A percentile compares a stretch with the other conserved stretches of the same genome.
These are phyloP conservation scores for Tripterygium wilfordii DNA, from an alignment of 177 flowering plant species.

Conservation along the genomic window DNA sequence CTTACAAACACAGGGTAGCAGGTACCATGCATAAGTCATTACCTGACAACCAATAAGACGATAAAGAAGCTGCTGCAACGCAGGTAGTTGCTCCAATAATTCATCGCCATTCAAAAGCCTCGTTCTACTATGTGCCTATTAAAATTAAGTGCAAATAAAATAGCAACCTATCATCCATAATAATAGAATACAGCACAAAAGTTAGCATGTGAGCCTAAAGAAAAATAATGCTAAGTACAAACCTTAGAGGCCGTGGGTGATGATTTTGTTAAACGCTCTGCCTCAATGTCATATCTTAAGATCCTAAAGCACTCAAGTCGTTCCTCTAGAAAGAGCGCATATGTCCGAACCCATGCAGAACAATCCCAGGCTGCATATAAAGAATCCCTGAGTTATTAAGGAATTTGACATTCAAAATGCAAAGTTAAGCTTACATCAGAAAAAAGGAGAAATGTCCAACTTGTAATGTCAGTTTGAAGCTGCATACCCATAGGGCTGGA, in stretches of 20 bases:
- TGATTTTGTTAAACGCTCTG: conserved; percentile 66
- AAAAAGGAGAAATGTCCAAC: no score
- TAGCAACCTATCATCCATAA: not conserved
- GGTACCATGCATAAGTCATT: no score
- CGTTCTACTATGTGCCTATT: conserved; percentile 73
- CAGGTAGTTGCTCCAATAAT: conserved; percentile 83
- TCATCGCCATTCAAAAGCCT: conserved; percentile 57
- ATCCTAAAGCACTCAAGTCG: conserved; percentile 79
- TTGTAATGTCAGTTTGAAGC: no score
- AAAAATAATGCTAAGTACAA: conserved; percentile 1
- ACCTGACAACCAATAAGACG: conserved; percentile 91
- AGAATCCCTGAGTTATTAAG: no score
- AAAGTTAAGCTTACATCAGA: no score
- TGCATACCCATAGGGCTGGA: conserved; percentile 88
- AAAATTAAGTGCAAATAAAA: not conserved
- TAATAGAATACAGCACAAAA: not conserved
- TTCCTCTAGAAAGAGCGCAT: conserved; percentile 93
- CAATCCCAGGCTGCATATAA: conserved; percentile 91
- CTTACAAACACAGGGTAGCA: no score
- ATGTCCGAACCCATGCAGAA: conserved; percentile 94
- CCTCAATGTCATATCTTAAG: conserved; percentile 76
- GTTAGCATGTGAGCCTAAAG: not conserved
- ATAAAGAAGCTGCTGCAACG: conserved; percentile 79
- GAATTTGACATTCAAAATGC: no score
- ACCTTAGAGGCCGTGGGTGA: conserved; percentile 55